These are phyloP conservation scores for Penicillium hesseltinei DNA, from an alignment of 2,329 filamentous ascomycete genomes.

Conservation along the genomic window DNA sequence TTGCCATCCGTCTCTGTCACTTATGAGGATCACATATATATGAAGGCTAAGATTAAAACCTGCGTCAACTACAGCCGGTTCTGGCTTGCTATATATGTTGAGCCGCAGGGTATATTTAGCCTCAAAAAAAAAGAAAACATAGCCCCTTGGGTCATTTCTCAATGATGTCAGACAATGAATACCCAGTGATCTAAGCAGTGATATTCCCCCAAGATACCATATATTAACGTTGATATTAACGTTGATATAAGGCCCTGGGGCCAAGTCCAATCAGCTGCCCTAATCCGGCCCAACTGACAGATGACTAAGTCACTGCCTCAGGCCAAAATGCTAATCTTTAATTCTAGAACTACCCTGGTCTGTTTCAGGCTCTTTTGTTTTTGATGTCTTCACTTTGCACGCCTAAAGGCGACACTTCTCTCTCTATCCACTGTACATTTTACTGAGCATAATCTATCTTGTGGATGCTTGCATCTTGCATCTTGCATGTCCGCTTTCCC, in stretches of 20 bases:
- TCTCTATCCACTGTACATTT: neutral
- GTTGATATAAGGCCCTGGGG: neutral
- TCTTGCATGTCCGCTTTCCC: slow-evolving; percentile 19
- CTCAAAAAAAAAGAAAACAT: neutral
- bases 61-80: neutral
- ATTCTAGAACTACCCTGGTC: neutral
- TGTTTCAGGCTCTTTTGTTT: neutral
- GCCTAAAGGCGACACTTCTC: neutral
- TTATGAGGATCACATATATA: neutral
- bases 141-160: no score
- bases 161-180: neutral
- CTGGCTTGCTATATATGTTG: neutral
- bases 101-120: neutral
- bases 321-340: neutral
- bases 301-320: slow-evolving; percentile 4
- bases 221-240: no score
- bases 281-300: neutral
- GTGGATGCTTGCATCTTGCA: slow-evolving; percentile 22
- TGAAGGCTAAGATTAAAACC: neutral
- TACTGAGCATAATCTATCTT: neutral
- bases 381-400: neutral
- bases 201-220: neutral
- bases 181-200: neutral
- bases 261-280: neutral
- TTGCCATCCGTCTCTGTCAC: neutral